phyloP scores from a whole-genome alignment of 371 early-diverging fungal genomes.

The Paramicrosporidium saccamoebae region DNA sequence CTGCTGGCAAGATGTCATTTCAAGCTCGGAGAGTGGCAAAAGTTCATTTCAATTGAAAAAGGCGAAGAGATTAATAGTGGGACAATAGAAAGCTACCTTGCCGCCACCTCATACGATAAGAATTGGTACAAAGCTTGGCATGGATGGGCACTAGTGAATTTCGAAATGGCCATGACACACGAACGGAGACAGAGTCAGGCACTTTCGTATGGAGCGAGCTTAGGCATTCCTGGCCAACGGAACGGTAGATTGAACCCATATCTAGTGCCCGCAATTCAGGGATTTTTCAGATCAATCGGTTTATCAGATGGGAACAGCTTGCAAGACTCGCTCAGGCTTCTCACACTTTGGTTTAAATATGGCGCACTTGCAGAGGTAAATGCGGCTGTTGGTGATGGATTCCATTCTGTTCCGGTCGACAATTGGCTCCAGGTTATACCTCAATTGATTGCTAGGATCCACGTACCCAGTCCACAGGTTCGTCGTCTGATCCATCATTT shows the following conservation, averaged over 20 bases:
- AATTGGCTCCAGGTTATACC: conserved; percentile 96
- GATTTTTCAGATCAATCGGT: conserved; percentile 78
- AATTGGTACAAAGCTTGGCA: conserved; percentile 96
- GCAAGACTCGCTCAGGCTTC: conserved; percentile 74
- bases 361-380: conserved; percentile 60
- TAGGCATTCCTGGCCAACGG: conserved; percentile 4
- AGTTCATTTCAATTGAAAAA: not conserved
- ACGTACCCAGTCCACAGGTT: conserved; percentile 41
- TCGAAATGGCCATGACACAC: conserved; percentile 43
- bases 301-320: conserved; percentile 51
- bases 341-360: conserved; percentile 88
- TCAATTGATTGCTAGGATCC: conserved; percentile 85
- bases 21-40: conserved; percentile 75
- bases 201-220: conserved; percentile 4
- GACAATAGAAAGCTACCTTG: conserved; percentile 36
- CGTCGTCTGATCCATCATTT: conserved; percentile 58
- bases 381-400: conserved; percentile 48
- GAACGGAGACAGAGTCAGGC: conserved; percentile 14
- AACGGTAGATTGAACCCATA: conserved; percentile 7
- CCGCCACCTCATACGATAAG: conserved; percentile 66
- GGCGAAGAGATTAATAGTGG: conserved; percentile 24
- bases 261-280: conserved; percentile 16
- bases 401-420: conserved; percentile 58
- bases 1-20: conserved; percentile 61
- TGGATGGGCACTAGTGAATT: conserved; percentile 80